Base-by-base conservation (phyloP, 2,329 filamentous ascomycete genomes). In the Tolypocladium cylindrosporum region DNA sequence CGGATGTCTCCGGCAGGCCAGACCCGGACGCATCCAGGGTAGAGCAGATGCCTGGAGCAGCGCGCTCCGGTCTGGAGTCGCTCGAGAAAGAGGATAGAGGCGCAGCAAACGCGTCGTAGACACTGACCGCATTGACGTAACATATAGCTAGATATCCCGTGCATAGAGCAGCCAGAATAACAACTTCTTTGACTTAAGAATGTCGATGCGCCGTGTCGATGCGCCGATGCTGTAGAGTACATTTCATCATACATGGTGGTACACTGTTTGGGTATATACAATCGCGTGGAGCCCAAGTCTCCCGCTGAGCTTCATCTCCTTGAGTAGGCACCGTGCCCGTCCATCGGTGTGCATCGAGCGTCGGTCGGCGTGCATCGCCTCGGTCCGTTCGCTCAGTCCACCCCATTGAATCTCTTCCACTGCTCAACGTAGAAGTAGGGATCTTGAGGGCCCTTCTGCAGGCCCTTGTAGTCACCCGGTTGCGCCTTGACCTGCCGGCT, bases 361-460 rank as follows among this genome's bases (percentile, higher is more conserved):
- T 51, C 48, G 27, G n/a, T 54, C 54, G 42, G 37, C 58, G 13
- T 55, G 34, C 50, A 37, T 54, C 40, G 40, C 52, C 41, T 50
- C 42, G 42, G 53, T 34, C 14, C 54, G 52, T 4, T 36, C 53
- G 8, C 59, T 77, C 71, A 85, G 48, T 84, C 81, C 53, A 82
- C 69, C 1, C 85, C 86, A 66, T 89, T 89, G 73, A 85, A 83
- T 11, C 72, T 67, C 77, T 89, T 89, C 87, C 86, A 89, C 66
- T 79, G 77, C 62, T 80, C 75, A 53, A 89, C 74, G 68, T 88
- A 89, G 48, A 79, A 70, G 63, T 79, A 73, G n/a, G 86, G 82
- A 66, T 82, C 82, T 63, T 82, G 76, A 13, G 85, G 82, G 19
- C 86, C 85, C 62, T 67, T 67, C 40, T 78, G 75, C 40, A 75